Conservation (phyloP, 2,329 filamentous ascomycete genomes). For the Ceratocystis alfenasii region DNA sequence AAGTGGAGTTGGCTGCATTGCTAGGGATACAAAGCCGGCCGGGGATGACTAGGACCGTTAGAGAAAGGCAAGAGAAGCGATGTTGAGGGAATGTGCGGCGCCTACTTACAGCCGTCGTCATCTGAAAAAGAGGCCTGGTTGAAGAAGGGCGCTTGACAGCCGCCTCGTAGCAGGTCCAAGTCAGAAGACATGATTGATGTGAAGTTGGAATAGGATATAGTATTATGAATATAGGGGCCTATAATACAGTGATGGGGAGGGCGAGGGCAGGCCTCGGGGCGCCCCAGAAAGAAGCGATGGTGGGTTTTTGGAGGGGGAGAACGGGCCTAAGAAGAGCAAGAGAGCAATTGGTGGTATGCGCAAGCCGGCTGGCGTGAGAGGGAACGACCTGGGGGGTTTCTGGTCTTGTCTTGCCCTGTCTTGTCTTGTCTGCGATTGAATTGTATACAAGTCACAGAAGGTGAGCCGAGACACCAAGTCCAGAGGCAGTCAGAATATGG, state of each 20-base stretch:
- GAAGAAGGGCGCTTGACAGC: slow-evolving; percentile 22
- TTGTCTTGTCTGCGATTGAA: not conserved
- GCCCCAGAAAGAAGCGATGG: not conserved
- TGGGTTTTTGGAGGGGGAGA: not conserved
- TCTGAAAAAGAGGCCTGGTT: slow-evolving; percentile 18
- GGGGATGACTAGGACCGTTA: slow-evolving; percentile 37
- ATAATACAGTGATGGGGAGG: not conserved
- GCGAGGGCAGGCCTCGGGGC: not conserved
- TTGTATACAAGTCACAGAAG: not conserved
- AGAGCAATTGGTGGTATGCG: not conserved
- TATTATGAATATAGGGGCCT: not conserved
- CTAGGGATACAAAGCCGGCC: slow-evolving; percentile 43
- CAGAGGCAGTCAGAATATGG: not conserved
- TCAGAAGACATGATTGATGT: slow-evolving; percentile 15
- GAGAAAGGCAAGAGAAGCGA: not conserved
- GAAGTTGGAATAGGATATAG: not conserved
- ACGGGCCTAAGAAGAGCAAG: not conserved
- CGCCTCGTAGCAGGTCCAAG: slow-evolving; percentile 19
- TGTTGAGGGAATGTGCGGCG: not conserved
- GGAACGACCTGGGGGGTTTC: not conserved
- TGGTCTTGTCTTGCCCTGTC: not conserved
- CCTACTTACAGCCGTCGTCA: slow-evolving; percentile 23
- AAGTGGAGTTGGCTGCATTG: slow-evolving; percentile 39
- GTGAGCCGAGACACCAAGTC: not conserved
- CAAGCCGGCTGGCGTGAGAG: not conserved